Evolutionary conservation across 2,329 filamentous ascomycete genomes (phyloP), one percentile per base, ranked within the genome.

Genomic region (Pestalotiopsis fici): DNA sequence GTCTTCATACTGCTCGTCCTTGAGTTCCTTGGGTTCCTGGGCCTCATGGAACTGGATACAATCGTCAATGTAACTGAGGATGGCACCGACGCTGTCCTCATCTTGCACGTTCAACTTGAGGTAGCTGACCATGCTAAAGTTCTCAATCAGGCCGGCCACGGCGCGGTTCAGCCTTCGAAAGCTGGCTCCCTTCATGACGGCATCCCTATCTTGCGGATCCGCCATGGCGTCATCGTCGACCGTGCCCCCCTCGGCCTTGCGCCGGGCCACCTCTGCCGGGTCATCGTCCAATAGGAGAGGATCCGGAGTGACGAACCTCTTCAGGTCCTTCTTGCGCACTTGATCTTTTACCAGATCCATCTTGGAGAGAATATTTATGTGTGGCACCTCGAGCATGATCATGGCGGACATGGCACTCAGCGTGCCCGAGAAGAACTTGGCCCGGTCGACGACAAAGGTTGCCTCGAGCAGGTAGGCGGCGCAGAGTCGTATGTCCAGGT

Each of bases 71-170:
- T 84, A 86, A 71, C 86, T 87, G 74, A 87, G 79, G 71, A 89
- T 83, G 82, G 83, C 90, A 1, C 87, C 91, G 3, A 98, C 90
- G 76, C 95, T 98, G 74, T 98, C 94, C 81, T 98, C 95, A 74
- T 97, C 91, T 71, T 96, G 92, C 31, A 91, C 92, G 76, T 98
- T 93, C 57, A 98, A 84, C 82, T 95, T 93, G 67, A 98, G 84
- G 77, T 97, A 99, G 60, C 93, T 97, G 13, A 99, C 93, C 93
- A 99, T 97, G 82, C 94, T 97, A 82, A 98, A 99, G 79, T 94
- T 96, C 79, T 98, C 96, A 71, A 99, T 97, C 71, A 99, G 83
- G 65, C 93, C 89, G 0, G 93, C 96, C 4, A 99, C 95, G 0
- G 95, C 95, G 69, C 89, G 88, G 78, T 98, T 98, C 71, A 98